A percentile compares a stretch with the other conserved stretches of the same genome.
Conservation (phyloP, 441 rosid genomes). For the Populus hybrid region DNA sequence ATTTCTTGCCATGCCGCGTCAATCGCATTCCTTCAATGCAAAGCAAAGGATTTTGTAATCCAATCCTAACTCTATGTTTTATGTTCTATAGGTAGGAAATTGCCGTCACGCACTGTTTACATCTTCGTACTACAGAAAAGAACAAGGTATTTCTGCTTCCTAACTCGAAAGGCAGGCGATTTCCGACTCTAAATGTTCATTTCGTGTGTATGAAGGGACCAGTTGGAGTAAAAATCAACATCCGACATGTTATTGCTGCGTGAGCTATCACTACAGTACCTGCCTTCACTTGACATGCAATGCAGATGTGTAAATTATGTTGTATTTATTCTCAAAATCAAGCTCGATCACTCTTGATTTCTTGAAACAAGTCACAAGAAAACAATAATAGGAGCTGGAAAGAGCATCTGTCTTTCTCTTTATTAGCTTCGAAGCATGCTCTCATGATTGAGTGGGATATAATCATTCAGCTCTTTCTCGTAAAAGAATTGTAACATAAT, state of each 20-base stretch:
- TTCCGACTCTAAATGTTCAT: not conserved
- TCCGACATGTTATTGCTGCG: not conserved
- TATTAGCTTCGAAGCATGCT: slow-evolving; percentile 77
- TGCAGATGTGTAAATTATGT: not conserved
- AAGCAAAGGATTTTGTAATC: slow-evolving; percentile 17
- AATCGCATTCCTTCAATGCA: slow-evolving; percentile 17
- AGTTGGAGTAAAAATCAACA: not conserved
- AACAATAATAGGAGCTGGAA: slow-evolving; percentile 29
- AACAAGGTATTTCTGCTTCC: not conserved
- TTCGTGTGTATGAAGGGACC: not conserved
- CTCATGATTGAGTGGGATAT: slow-evolving; percentile 49
- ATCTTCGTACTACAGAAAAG: not conserved
- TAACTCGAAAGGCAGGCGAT: not conserved
- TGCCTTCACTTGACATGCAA: not conserved
- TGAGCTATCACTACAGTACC: not conserved
- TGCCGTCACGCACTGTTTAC: not conserved
- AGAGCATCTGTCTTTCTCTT: slow-evolving; percentile 15
- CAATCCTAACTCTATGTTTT: not conserved
- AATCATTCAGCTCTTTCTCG: slow-evolving; percentile 28
- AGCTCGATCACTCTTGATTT: slow-evolving; percentile 10
- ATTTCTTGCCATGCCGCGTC: not conserved
- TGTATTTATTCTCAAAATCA: not conserved
- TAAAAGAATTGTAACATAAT: slow-evolving; percentile 14
- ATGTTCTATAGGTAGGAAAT: not conserved
- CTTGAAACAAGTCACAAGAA: slow-evolving; percentile 18